These are phyloP conservation scores for Ceratobasidium sp. DNA, from an alignment of 1,284 basidiomycete species.

Conservation along the genomic window DNA sequence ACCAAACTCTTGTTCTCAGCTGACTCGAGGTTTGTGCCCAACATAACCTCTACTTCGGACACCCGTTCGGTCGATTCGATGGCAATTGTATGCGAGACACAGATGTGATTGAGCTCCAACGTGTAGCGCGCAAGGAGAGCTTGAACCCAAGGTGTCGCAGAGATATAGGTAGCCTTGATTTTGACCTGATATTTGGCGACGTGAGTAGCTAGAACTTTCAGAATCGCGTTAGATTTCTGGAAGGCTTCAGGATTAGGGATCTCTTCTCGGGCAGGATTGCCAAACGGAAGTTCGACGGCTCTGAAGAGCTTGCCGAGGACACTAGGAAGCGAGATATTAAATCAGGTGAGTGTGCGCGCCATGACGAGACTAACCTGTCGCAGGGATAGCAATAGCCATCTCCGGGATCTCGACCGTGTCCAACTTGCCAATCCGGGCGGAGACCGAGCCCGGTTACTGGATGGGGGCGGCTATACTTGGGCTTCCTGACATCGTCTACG, in stretches of 20 bases:
- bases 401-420: conserved; percentile 7
- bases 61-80: conserved; percentile 1
- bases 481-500: not conserved
- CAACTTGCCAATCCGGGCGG: conserved; percentile 27
- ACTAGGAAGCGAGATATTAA: conserved; percentile 39
- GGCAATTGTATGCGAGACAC: conserved; percentile 23
- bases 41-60: conserved; percentile 31
- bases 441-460: conserved; percentile 1
- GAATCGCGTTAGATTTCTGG: not conserved
- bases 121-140: conserved; percentile 15
- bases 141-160: not conserved
- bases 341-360: not conserved
- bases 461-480: not conserved
- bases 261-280: conserved; percentile 12
- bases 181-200: not conserved
- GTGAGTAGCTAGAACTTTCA: not conserved
- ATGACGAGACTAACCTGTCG: not conserved
- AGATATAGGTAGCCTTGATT: not conserved
- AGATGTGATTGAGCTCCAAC: conserved; percentile 35
- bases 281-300: conserved; percentile 58
- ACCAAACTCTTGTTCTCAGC: conserved; percentile 15
- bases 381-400: conserved; percentile 27
- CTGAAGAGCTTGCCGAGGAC: conserved; percentile 67
- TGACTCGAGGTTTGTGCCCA: conserved; percentile 35
- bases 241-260: not conserved